Base-by-base conservation (phyloP, 2,329 filamentous ascomycete genomes). In the Cercospora sp. region DNA sequence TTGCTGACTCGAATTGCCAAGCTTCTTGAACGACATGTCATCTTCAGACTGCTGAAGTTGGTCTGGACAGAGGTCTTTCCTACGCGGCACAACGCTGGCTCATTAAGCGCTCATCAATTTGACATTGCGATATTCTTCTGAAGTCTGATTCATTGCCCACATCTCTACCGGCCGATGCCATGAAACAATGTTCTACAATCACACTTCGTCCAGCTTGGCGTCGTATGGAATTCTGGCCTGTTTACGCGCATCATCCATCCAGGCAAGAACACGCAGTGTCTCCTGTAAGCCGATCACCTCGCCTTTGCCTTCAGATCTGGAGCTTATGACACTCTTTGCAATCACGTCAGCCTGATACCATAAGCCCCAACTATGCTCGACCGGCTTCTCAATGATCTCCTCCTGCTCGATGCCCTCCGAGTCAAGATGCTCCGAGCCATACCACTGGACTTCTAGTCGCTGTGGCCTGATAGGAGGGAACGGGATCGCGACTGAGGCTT, bases 301-400 rank as follows among this genome's bases (percentile, higher is more conserved):
- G 9, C 63, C 63, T 53, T 60, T 40, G 12, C 20, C 55, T 60
- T 26, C 63, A 18, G 55, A 18, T 53, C 40, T 60, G 8, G 28
- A 30, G 10, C 36, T 30, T 30, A 65, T 16, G 30, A 60, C 57
- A 16, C 30, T 64, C 42, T 67, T 55, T 57, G 74, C 75, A 45
- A 77, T 74, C 26, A 76, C 70, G 68, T 77, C 75, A 30, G 75
- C 75, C 68, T 77, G 75, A 63, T 76, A 77, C 74, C 75, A 76
- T 26, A 77, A 70, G 7, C 75, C 75, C 75, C 75, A 77, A 36
- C 75, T 75, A 26, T 58, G 65, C 45, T 68, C 65, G 26, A 76
- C 72, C 9, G 73, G 73, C 59, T 69, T 74, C 62, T 67, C 64
- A 65, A 77, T 68, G 42, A 72, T 65, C 65, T 77, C 75, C 8